These are phyloP conservation scores for Chiua sp. DNA, from an alignment of 1,284 basidiomycete genomes.

Conservation along the genomic window DNA sequence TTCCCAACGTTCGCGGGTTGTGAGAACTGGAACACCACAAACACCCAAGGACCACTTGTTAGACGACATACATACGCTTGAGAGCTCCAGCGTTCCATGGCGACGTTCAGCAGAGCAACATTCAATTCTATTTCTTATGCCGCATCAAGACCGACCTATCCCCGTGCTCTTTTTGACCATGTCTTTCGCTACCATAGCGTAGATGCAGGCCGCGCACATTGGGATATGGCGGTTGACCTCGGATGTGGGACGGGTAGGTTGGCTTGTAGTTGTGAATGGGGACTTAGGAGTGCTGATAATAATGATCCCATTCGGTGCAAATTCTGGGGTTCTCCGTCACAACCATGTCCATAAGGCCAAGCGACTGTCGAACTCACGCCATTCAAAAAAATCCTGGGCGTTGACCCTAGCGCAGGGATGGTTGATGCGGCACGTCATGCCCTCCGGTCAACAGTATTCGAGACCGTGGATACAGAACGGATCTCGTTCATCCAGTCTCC, in stretches of 20 bases:
- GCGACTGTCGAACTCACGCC: conserved; percentile 66
- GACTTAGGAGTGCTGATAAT: no score
- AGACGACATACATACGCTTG: neutral
- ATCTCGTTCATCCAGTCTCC: conserved; percentile 55
- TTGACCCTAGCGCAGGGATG: conserved; percentile 82
- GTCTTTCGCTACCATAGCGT: conserved; percentile 62
- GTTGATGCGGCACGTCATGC: conserved; percentile 61
- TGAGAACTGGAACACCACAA: neutral
- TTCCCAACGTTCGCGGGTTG: neutral
- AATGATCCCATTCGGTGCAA: no score
- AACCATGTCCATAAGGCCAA: conserved; percentile 50
- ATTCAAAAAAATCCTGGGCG: conserved; percentile 69
- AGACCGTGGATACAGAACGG: conserved; percentile 18
- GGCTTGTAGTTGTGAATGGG: neutral
- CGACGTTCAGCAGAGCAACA: conserved; percentile 67
- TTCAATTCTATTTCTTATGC: conserved; percentile 73
- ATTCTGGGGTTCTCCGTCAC: no score
- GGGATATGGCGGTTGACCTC: conserved; percentile 71
- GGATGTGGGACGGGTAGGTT: conserved; percentile 83
- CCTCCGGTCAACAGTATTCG: conserved; percentile 9
- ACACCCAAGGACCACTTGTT: neutral
- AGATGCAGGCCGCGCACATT: conserved; percentile 37
- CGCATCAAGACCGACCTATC: conserved; percentile 70
- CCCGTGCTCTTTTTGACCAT: conserved; percentile 62
- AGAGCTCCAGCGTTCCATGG: conserved; percentile 56